These are phyloP conservation scores for Articulospora tetracladia DNA, from an alignment of 495 filamentous ascomycete species.

Conservation along the genomic window DNA sequence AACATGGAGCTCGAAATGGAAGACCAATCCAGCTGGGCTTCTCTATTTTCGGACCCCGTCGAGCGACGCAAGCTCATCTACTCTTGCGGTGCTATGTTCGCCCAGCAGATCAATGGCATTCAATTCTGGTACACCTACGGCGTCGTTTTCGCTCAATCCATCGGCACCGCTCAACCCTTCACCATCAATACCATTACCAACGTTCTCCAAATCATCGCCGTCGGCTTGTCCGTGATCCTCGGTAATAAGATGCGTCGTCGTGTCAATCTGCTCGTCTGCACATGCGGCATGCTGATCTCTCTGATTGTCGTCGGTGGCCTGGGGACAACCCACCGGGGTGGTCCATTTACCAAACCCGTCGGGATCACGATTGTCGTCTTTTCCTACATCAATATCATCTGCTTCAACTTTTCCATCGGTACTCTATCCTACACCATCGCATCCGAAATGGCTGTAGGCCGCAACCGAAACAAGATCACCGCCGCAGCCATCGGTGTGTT, in stretches of 20 bases:
- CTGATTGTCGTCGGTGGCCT: conserved; percentile 33
- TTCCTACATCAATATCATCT: conserved; percentile 31
- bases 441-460: conserved; percentile 34
- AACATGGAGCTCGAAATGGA: conserved; percentile 23
- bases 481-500: conserved; percentile 29
- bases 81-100: conserved; percentile 32
- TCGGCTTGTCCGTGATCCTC: conserved; percentile 26
- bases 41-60: conserved; percentile 30
- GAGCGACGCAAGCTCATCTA: conserved; percentile 36
- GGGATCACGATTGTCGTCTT: conserved; percentile 30
- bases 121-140: conserved; percentile 38
- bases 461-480: conserved; percentile 36
- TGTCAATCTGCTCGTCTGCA: conserved; percentile 30
- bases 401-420: conserved; percentile 35
- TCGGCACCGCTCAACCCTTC: conserved; percentile 34
- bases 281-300: conserved; percentile 27
- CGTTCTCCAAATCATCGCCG: conserved; percentile 34
- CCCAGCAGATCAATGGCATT: conserved; percentile 38
- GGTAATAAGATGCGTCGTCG: conserved; percentile 33
- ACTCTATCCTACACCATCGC: conserved; percentile 32
- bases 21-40: conserved; percentile 26
- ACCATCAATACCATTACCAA: conserved; percentile 33
- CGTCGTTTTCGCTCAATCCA: conserved; percentile 34
- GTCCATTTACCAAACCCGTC: conserved; percentile 11
- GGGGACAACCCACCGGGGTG: conserved; percentile 21